Evolutionary conservation across 495 filamentous ascomycete species (phyloP), one percentile per base, ranked within the genome.

Genomic region (Penicillium subrubescens): DNA sequence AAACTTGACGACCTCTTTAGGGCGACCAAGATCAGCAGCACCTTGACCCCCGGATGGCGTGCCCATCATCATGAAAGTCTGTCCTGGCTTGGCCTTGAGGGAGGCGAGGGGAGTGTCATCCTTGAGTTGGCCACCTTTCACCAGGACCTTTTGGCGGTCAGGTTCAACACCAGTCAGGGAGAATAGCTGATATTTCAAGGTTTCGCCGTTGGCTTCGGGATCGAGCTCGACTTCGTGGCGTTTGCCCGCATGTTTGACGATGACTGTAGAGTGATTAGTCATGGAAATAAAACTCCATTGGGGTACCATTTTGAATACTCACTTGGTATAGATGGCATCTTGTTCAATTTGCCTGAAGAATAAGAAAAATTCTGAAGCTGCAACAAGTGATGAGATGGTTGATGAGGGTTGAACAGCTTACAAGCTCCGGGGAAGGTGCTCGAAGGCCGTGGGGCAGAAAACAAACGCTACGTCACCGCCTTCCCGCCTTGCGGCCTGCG

Each of bases 11-110:
- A 83, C 83, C 75, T 97, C 91, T 67, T 90, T 92, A 8, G 96
- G 96, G 27, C 88, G 84, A 61, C 85, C 84, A 53, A 97, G 80
- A 15, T 72, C 76, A 54, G 71, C 77, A 25, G 78, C 79, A 10
- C 79, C 84, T 44, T 85, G 85, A 33, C 78, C 86, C 27, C 83
- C 85, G 15, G 89, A 87, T 2, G 95, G 91, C 3, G 92, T 96
- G 17, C 96, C 95, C 88, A 99, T 92, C 92, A 99, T 96, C 90
- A 96, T 96, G 75, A 98, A 92, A 7, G 81, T 87, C 71, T 96
- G 91, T 54, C 91, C 90, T 8, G 91, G 83, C 82, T 97, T 97
- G 64, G 95, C 85, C 59, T 88, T 89, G 62, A 97, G 83, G 63
- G 86, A 91, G 66, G 89, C 90, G 72, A 99, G 84, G 53, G 90